Base-by-base conservation (phyloP, 306 rosid species). In the Prunus campanulata region DNA sequence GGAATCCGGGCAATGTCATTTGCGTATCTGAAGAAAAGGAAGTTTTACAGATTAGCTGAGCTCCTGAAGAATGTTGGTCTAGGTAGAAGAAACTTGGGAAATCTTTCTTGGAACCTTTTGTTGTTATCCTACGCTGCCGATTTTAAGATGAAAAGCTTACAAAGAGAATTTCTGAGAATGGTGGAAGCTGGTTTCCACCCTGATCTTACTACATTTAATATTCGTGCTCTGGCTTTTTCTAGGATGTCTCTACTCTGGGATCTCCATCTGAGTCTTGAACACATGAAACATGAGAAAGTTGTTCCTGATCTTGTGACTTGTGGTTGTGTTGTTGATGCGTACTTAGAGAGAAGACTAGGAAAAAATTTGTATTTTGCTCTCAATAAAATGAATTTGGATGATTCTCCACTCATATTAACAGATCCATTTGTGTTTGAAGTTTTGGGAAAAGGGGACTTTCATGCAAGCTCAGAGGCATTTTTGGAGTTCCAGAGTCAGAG, bases 91-190 rank as follows among this genome's bases (percentile, higher is more conserved):
- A 86, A 90, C 77, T 85, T 88, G 22, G 98, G 98, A 73, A 92
- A 89, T 74, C 90, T 95, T 51, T 52, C 88, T 49, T 95, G 97
- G 97, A 95, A 95, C 83, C 87, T 92, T 76, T 67, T 95, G 82
- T 79, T 95, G 79, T 83, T 95, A 63, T 92, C 98, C 56, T 95
- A 89, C 76, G 97, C 97, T 63, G 92, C 89, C 32, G 87, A 89
- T 85, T 95, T 95, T 63, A 95, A 92, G 76, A 95, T 92, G 97
- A 95, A 92, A 82, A 95, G 85, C 87, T 80, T 92, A 80, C 98
- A 92, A 81, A 85, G 87, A 70, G 98, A 92, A 77, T 92, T 92
- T 86, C 32, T 95, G 64, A 79, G 73, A 74, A 95, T 95, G 98
- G 84, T 85, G 42, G 92, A 88, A 78, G 86, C 85, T 25, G 93